Conservation (phyloP, 2,329 filamentous ascomycete species). For the Calonectria honghensis region DNA sequence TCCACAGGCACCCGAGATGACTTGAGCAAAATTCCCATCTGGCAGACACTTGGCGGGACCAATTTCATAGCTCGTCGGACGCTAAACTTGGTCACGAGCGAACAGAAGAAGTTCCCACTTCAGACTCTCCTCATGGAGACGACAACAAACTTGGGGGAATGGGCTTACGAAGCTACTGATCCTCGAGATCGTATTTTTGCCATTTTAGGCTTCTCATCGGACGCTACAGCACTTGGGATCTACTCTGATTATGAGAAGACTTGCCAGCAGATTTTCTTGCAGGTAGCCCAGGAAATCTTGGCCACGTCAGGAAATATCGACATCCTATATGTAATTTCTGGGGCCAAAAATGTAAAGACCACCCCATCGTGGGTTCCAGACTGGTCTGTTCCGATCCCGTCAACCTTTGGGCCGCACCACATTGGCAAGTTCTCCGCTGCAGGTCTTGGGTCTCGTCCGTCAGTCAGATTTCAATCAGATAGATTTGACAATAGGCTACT, state of each 20-base stretch:
- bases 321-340: neutral
- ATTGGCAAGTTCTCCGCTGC: neutral
- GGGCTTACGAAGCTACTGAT: neutral
- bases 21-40: neutral
- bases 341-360: neutral
- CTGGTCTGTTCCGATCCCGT: neutral
- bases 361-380: neutral
- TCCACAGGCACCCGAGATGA: neutral
- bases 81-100: neutral
- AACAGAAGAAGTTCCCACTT: neutral
- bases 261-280: neutral
- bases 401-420: neutral
- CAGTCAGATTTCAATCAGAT: neutral
- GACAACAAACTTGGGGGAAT: neutral
- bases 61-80: conserved; percentile 6
- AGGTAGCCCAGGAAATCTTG: neutral
- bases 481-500: neutral
- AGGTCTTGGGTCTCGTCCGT: neutral
- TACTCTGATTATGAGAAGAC: neutral
- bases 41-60: neutral
- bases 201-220: neutral
- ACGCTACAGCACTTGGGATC: neutral
- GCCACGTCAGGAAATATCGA: neutral
- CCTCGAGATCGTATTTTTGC: neutral
- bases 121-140: neutral